Evolutionary conservation across 2,329 filamentous ascomycete species (phyloP).

Genomic region (Verticillium alfalfae): DNA sequence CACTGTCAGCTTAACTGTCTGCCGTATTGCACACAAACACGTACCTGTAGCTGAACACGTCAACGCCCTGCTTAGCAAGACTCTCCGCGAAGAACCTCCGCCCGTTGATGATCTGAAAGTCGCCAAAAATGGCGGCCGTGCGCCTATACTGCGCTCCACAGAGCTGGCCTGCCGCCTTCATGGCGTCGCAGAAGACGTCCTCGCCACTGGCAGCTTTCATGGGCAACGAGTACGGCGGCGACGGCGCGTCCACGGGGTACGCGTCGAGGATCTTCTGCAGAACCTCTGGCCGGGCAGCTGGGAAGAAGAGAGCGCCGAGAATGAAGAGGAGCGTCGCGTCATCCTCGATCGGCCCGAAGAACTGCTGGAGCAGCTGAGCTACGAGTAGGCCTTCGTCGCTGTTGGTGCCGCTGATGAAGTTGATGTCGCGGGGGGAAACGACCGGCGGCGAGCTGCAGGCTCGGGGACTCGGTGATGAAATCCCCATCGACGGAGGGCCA

Average conservation of each 20-base stretch:
- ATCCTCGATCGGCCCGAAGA: background rate
- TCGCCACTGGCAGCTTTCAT: background rate
- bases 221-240: slow-evolving; percentile 10
- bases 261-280: slow-evolving; percentile 7
- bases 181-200: slow-evolving; percentile 8
- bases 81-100: slow-evolving; percentile 5
- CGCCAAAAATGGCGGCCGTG: slow-evolving; percentile 9
- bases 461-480: slow-evolving; percentile 1
- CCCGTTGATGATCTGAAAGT: slow-evolving; percentile 4
- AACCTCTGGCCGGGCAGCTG: slow-evolving; percentile 4
- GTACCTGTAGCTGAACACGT: slow-evolving; percentile 10
- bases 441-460: slow-evolving; percentile 3
- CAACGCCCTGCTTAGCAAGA: slow-evolving; percentile 7
- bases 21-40: background rate
- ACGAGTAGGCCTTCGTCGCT: slow-evolving; percentile 3
- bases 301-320: background rate
- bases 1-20: background rate
- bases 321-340: slow-evolving; percentile 1
- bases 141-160: slow-evolving; percentile 11
- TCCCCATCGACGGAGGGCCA: slow-evolving; percentile 5
- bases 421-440: background rate
- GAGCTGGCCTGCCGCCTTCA: slow-evolving; percentile 3
- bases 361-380: background rate
- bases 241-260: slow-evolving; percentile 6
- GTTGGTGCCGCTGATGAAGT: slow-evolving; percentile 3